Conservation (phyloP, 2,329 filamentous ascomycete species). For the Colletotrichum karsti region DNA sequence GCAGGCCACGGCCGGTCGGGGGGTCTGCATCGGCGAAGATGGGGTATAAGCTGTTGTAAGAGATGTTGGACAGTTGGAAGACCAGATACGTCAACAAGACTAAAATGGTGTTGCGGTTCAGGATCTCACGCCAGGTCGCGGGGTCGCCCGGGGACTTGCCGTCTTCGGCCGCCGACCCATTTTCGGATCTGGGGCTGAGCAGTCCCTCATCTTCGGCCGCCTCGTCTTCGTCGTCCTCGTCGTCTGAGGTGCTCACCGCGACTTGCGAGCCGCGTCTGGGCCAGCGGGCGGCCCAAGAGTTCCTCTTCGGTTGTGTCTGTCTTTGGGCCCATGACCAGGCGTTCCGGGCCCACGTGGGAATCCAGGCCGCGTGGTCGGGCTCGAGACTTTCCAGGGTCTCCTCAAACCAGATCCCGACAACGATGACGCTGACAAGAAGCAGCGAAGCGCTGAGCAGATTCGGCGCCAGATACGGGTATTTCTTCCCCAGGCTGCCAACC, state of each 20-base stretch:
- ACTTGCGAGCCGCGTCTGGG: slow-evolving; percentile 36
- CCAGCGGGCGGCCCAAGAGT: slow-evolving; percentile 50
- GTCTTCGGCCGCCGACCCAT: slow-evolving; percentile 57
- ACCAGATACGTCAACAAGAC: slow-evolving; percentile 88
- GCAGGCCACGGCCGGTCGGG: slow-evolving; percentile 80
- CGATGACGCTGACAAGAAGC: slow-evolving; percentile 74
- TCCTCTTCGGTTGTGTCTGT: slow-evolving; percentile 32
- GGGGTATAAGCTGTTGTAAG: slow-evolving; percentile 94
- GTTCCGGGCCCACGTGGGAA: slow-evolving; percentile 43
- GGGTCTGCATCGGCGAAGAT: slow-evolving; percentile 83
- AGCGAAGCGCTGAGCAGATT: slow-evolving; percentile 82
- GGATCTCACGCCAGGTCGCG: slow-evolving; percentile 60
- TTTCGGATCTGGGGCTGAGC: slow-evolving; percentile 41
- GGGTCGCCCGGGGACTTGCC: slow-evolving; percentile 61
- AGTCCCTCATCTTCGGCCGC: slow-evolving; percentile 33
- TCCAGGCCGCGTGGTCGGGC: slow-evolving; percentile 37
- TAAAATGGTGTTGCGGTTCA: slow-evolving; percentile 83
- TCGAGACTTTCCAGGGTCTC: slow-evolving; percentile 77
- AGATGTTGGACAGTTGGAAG: slow-evolving; percentile 93
- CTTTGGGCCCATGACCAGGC: slow-evolving; percentile 38
- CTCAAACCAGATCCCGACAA: slow-evolving; percentile 83
- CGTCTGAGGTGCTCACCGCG: slow-evolving; percentile 34
- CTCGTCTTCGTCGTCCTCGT: slow-evolving; percentile 31
- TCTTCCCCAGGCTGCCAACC: slow-evolving; percentile 67
- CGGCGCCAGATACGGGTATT: slow-evolving; percentile 85